Base-by-base conservation (phyloP, 768 basidiomycete genomes). In the Sarcomyxa edulis region DNA sequence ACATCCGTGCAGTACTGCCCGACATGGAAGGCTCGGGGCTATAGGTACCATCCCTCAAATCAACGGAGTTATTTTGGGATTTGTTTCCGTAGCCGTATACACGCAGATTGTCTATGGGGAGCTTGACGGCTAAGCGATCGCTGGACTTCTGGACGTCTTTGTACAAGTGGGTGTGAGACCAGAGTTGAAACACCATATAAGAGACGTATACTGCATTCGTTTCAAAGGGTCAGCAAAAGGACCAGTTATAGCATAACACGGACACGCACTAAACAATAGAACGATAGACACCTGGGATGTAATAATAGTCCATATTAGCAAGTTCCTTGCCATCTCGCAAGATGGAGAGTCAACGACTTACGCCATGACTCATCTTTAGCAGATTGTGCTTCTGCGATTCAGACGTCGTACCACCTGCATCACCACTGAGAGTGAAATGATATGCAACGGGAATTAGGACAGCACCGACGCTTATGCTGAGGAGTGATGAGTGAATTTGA, bases 361-460 rank as follows among this genome's bases (percentile, higher is more conserved):
- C 86, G 4, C 84, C 85, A 48, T 76, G 85, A 50, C 86, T 89
- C 78, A 86, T 85, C 25, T 67, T 64, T 16, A 90, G 54, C 40
- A 86, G 78, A 41, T 68, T 66, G 27, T 47, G 45, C 35, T 65
- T 69, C 48, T 78, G 65, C n/a, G 51, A 35, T 11, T 56, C 50
- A 6, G 58, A 40, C 2, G 37, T 31, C 6, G 50, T 41, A 33
- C 55, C 35, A 7, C 29, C 47, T 7, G 45, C 43, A 12, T 49
- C 37, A 6, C 56, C 58, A 32, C 66, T 62, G 11, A 84, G 52
- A 4, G 84, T 64, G 45, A 84, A 78, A 45, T 85, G 76, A 55
- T 83, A 91, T 1, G 83, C 89, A 2, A 79, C 79, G 2, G 87
- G 87, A 5, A 91, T 55, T 7, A 90, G 64, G n/a, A 91, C 67